Evolutionary conservation across 768 basidiomycete genomes (phyloP).

Genomic region (Suillus hirtellus): DNA sequence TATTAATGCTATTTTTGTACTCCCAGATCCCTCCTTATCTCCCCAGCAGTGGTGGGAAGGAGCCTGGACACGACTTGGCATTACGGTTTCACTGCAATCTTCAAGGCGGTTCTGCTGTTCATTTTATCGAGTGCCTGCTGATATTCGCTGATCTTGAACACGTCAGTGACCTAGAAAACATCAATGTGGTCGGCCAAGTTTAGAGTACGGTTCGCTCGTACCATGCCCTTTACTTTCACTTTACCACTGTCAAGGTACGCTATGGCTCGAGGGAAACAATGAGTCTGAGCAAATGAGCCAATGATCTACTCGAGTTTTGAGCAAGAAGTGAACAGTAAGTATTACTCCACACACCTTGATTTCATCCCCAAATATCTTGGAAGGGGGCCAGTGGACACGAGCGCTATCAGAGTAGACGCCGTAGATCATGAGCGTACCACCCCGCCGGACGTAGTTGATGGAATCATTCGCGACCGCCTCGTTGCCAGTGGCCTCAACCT

Average conservation of each 20-base stretch:
- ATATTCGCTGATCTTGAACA: slow-evolving; percentile 58
- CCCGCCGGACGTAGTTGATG: slow-evolving; percentile 43
- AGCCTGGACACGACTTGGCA: background rate
- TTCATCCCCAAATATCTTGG: slow-evolving; percentile 57
- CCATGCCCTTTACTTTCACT: slow-evolving; percentile 53
- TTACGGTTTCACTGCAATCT: slow-evolving; percentile 52
- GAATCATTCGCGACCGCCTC: slow-evolving; percentile 42
- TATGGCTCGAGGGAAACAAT: slow-evolving; percentile 60
- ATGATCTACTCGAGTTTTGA: slow-evolving; percentile 39
- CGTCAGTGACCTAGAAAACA: slow-evolving; percentile 48
- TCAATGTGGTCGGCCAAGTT: background rate
- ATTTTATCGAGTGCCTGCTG: slow-evolving; percentile 68
- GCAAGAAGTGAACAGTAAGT: background rate
- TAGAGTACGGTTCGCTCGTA: slow-evolving; percentile 20
- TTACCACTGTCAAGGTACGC: slow-evolving; percentile 57
- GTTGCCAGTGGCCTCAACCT: slow-evolving; percentile 43
- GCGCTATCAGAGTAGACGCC: slow-evolving; percentile 59
- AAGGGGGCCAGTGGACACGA: slow-evolving; percentile 52
- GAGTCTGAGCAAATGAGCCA: slow-evolving; percentile 58
- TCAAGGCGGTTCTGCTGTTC: slow-evolving; percentile 54
- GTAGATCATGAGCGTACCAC: slow-evolving; percentile 51
- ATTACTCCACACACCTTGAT: slow-evolving; percentile 36
- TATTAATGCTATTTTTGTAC: too few species aligned
- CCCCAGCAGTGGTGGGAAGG: too few species aligned
- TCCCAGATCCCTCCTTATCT: too few species aligned